These are phyloP conservation scores for Encephalitozoon romaleae DNA, from an alignment of 371 early-diverging fungal species.

Conservation along the genomic window DNA sequence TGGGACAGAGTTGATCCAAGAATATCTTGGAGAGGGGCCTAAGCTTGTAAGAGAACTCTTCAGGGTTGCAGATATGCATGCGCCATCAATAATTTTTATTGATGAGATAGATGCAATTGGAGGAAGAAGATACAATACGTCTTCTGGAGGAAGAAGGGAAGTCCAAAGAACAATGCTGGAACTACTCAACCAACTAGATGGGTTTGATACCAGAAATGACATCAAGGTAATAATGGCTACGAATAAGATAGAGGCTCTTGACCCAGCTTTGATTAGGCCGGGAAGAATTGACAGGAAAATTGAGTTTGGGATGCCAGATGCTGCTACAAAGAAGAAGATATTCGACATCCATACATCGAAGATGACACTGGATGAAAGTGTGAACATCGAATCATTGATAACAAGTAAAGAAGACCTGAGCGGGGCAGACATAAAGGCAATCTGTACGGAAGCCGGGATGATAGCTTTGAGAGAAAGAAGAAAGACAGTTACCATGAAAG, in stretches of 20 bases:
- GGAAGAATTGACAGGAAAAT: constrained; percentile 99
- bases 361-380: constrained; percentile 91
- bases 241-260: constrained; percentile 92
- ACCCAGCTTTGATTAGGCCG: constrained; percentile 97
- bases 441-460: constrained; percentile 98
- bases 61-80: constrained; percentile 92
- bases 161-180: constrained; percentile 99
- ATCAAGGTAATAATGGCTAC: constrained; percentile 99
- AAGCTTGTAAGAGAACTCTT: constrained; percentile 97
- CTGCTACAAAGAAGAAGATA: constrained; percentile 91
- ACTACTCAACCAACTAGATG: constrained; percentile 96
- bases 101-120: constrained; percentile 99
- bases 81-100: constrained; percentile 98
- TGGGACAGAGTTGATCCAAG: constrained; percentile 99
- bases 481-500: constrained; percentile 91
- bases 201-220: constrained; percentile 96
- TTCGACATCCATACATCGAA: constrained; percentile 93
- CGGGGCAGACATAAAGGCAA: constrained; percentile 99
- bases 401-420: constrained; percentile 94
- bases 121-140: constrained; percentile 86
- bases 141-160: constrained; percentile 91
- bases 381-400: constrained; percentile 92
- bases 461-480: constrained; percentile 93
- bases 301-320: constrained; percentile 96
- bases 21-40: constrained; percentile 98